These are phyloP conservation scores for Acanthamoeba sp. DNA, from an alignment of 208 protist species.

Conservation along the genomic window DNA sequence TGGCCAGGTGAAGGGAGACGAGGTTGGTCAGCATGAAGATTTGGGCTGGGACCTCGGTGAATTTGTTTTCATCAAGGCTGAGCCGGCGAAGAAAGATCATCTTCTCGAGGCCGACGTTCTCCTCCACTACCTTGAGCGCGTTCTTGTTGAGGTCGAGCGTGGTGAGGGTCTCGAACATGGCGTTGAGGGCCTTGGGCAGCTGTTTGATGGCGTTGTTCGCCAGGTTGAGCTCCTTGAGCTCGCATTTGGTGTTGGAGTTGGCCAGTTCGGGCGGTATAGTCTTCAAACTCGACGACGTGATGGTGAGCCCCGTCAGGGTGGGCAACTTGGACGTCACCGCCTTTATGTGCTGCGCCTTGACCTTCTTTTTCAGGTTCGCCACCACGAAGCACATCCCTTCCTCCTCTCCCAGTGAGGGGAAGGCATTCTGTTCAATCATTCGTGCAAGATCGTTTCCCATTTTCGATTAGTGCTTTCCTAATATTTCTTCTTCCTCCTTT, in stretches of 20 bases:
- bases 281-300: constrained; percentile 51
- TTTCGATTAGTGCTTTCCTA: constrained; percentile 6
- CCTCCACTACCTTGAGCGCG: constrained; percentile 33
- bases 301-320: constrained; percentile 38
- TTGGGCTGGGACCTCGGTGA: constrained; percentile 29
- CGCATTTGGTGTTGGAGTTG: constrained; percentile 57
- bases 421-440: constrained; percentile 65
- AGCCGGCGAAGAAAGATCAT: constrained; percentile 51
- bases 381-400: constrained; percentile 65
- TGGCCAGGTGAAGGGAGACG: constrained; percentile 65
- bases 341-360: constrained; percentile 68
- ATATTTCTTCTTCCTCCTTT: not conserved
- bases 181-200: constrained; percentile 66
- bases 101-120: constrained; percentile 31
- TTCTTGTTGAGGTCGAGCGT: constrained; percentile 64
- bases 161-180: constrained; percentile 61
- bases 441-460: constrained; percentile 68
- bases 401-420: constrained; percentile 60
- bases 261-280: constrained; percentile 67
- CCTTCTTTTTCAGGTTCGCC: constrained; percentile 70
- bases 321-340: constrained; percentile 53
- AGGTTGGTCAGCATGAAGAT: constrained; percentile 65
- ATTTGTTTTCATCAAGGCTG: constrained; percentile 67
- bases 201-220: constrained; percentile 62
- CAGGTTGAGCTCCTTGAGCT: constrained; percentile 69